phyloP scores from a whole-genome alignment of 495 filamentous ascomycete genomes.

The Penicillium riverlandense region DNA sequence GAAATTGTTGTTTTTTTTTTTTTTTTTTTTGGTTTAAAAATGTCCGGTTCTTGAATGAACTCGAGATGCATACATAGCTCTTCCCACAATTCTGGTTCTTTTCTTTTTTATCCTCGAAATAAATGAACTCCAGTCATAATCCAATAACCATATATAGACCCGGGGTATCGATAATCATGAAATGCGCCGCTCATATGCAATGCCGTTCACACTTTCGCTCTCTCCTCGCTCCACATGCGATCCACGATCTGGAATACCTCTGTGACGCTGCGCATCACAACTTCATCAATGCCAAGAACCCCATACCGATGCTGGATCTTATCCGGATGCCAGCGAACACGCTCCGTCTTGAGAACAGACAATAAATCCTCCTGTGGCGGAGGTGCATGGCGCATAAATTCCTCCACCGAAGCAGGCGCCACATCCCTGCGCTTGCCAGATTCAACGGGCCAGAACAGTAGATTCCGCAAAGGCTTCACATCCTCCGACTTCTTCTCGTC shows the following conservation, averaged over 20 bases:
- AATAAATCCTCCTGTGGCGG: slow-evolving; percentile 31
- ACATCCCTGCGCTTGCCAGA: slow-evolving; percentile 57
- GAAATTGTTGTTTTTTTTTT: background rate
- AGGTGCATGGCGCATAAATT: slow-evolving; percentile 54
- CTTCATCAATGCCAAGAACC: slow-evolving; percentile 53
- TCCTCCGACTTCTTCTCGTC: background rate
- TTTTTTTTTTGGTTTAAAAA: background rate
- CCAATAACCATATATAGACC: background rate
- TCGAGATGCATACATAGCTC: slow-evolving; percentile 21
- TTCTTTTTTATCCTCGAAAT: slow-evolving; percentile 12
- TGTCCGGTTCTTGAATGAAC: background rate
- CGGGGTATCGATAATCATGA: background rate
- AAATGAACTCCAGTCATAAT: slow-evolving; percentile 22
- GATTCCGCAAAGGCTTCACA: slow-evolving; percentile 19
- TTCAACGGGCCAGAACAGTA: slow-evolving; percentile 74
- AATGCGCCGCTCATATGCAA: background rate
- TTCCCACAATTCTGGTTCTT: background rate
- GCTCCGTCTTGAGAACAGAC: slow-evolving; percentile 69
- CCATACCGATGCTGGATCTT: slow-evolving; percentile 92
- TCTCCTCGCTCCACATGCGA: slow-evolving; percentile 61
- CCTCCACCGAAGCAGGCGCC: slow-evolving; percentile 50
- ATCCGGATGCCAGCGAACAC: slow-evolving; percentile 95
- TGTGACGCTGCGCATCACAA: slow-evolving; percentile 71
- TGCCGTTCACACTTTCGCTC: slow-evolving; percentile 2
- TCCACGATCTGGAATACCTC: slow-evolving; percentile 91